Base-by-base conservation (phyloP, 768 basidiomycete genomes). In the Auricularia auricula-judae region DNA sequence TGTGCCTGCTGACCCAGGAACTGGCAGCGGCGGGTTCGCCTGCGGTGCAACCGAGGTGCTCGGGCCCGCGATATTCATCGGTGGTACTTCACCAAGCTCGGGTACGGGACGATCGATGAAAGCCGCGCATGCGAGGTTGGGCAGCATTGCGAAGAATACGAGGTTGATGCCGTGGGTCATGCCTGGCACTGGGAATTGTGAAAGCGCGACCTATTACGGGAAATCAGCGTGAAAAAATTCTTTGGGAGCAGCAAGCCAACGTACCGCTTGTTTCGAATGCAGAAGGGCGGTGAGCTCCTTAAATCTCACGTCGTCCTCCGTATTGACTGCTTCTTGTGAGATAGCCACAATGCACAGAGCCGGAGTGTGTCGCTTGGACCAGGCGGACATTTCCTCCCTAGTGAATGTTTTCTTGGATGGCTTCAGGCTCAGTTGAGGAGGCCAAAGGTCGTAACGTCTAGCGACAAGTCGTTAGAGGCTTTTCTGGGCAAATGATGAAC, bases 161-260 rank as follows among this genome's bases (percentile, higher is more conserved):
- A 81, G 74, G 54, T 81, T 82, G 33, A 76, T 76, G 35, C 78
- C 77, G n/a, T 75, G 72, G 23, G 66, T 69, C 0, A 81, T 82
- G 12, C 62, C 65, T 11, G 44, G 16, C 12, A 66, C 44, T 18
- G 63, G 54, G 33, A 66, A 72, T 74, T 1, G 80, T 78, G 10
- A 76, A 71, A 18, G 72, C 73, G 83, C 85, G 86, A n/a, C 79
- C 76, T 4, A 79, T 73, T 18, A 86, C 84, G 85, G 65, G 11
- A 53, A 44, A 44, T 16, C 18, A 29, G n/a, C 7, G 44, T 44
- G 18, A 18, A 11, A 18, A 36, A 53, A 53, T 12, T 10, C 7
- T 33, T 2, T 65, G 69, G 23, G 67, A 59, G 65, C 34, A 36
- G 61, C 43, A 11, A 47, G 3, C n/a, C 2, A 53, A 74, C 82